Evolutionary conservation across 2,329 filamentous ascomycete genomes (phyloP), one percentile per base, ranked within the genome.

Genomic region (Alternaria burnsii): DNA sequence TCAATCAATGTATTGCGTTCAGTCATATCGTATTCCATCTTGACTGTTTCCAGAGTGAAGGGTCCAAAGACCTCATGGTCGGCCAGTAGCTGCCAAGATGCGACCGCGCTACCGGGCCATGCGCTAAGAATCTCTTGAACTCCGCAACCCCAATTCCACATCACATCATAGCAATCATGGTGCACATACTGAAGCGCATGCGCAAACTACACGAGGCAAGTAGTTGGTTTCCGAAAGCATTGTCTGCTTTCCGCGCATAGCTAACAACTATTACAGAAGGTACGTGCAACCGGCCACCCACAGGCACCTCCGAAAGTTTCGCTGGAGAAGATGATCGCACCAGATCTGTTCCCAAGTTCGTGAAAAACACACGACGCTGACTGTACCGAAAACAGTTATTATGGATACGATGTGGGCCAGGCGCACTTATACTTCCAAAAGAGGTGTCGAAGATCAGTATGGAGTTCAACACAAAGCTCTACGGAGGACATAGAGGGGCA

Each of bases 361-460:
- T 1, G 11, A 56, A 12, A 5, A 1, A 22, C 5, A 36, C 32
- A 38, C 22, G 34, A 20, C 26, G 42, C 66, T 71, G 55, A 71
- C 28, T 14, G 10, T 43, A 18, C 2, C 10, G 8, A 3, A 9
- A 10, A 52, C 63, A 95, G 91, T 83, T 96, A 52, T 85, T 95
- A 66, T 83, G 85, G 73, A 84, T 98, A 79, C 88, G 90, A 76
- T 84, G 91, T 76, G 95, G 94, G 60, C 89, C 91, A 30, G 95
- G 94, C 58, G 93, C 95, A 43, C 90, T 92, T 20, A 83, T 92
- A 67, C 84, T 99, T 24, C 93, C 94, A 0, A 84, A 88, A 30
- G 87, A 92, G 73, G 87, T 96, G 55, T 88, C 89, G 46, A 85
- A 87, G 75, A 89, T 95, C 82, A 88, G 92, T 76, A 79, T 95